phyloP scores from a whole-genome alignment of 1,284 basidiomycete genomes.

The Butyriboletus pseudospeciosus region DNA sequence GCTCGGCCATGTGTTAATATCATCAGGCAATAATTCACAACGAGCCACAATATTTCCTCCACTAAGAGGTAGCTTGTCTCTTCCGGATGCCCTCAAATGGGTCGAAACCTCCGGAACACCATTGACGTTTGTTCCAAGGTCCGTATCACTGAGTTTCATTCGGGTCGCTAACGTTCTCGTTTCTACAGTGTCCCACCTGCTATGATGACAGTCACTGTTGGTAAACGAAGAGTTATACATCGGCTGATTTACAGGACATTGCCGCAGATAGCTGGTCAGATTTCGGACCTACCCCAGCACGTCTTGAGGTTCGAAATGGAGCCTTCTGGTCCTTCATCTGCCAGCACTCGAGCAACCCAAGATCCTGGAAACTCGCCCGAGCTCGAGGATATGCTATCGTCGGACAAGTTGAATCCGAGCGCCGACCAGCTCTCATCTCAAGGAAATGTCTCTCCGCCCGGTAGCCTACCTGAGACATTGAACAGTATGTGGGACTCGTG shows the following conservation, averaged over 20 bases:
- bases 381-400: not conserved
- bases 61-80: slow-evolving; percentile 42
- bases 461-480: not conserved
- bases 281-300: slow-evolving; percentile 10
- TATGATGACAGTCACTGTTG: slow-evolving; percentile 36
- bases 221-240: slow-evolving; percentile 42
- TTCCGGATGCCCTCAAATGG: slow-evolving; percentile 48
- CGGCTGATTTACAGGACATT: slow-evolving; percentile 54
- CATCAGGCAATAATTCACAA: slow-evolving; percentile 33
- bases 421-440: not conserved
- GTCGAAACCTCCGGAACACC: slow-evolving; percentile 34
- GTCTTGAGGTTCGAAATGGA: slow-evolving; percentile 39
- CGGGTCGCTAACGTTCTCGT: not conserved
- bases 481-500: not conserved
- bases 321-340: slow-evolving; percentile 10
- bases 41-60: slow-evolving; percentile 46
- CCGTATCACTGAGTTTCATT: slow-evolving; percentile 7
- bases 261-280: slow-evolving; percentile 10
- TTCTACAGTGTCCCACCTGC: slow-evolving; percentile 44
- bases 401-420: not conserved
- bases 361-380: not conserved
- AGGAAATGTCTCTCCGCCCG: not conserved
- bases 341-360: not conserved
- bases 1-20: slow-evolving; percentile 55
- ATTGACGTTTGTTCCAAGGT: slow-evolving; percentile 57